Base-by-base conservation (phyloP, 768 basidiomycete genomes). In the Amanita phalloides region DNA sequence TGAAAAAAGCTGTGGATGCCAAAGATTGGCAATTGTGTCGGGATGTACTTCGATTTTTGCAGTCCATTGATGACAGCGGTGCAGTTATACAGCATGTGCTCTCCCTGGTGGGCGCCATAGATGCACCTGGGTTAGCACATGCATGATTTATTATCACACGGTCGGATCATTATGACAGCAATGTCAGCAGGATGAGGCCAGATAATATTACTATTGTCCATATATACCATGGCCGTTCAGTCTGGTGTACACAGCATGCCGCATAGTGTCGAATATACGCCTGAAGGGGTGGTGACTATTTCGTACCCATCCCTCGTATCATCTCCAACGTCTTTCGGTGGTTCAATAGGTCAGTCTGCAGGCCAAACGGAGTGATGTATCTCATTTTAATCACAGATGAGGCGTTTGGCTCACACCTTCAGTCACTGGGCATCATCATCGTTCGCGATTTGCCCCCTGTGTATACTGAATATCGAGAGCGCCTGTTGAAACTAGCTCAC, bases 11-110 rank as follows among this genome's bases (percentile, higher is more conserved):
- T 6, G 74, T 90, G 17, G 77, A 78, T 6, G 80, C 76, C 3
- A 79, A 86, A 54, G 91, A 96, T 48, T 96, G 87, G 84, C 83
- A 90, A 61, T 72, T 99, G 9, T 96, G 89, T 68, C 81, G 88
- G 53, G 95, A 98, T 62, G 73, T 99, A 11, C 69, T 97, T 13
- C 82, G 95, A 17, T 99, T 99, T 68, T 66, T 98, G 45, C 89
- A 86, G 63, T 93, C 89, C 2, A 86, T 95, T 46, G 95, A 97
- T 62, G 89, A 93, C 38, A 81, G 82, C 0, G 95, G 94, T 30
- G 65, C 65, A 13, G 84, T 83, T 3, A 71, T 93, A 51, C 74
- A 73, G 50, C 71, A 75, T 54, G 88, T 84, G 1, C 65, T 90
- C 48, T 65, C 64, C 7, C 73, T 81, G 28, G 62, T 64, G 11